phyloP scores from a whole-genome alignment of 2,329 filamentous ascomycete species.

The Zarea fungicola region DNA sequence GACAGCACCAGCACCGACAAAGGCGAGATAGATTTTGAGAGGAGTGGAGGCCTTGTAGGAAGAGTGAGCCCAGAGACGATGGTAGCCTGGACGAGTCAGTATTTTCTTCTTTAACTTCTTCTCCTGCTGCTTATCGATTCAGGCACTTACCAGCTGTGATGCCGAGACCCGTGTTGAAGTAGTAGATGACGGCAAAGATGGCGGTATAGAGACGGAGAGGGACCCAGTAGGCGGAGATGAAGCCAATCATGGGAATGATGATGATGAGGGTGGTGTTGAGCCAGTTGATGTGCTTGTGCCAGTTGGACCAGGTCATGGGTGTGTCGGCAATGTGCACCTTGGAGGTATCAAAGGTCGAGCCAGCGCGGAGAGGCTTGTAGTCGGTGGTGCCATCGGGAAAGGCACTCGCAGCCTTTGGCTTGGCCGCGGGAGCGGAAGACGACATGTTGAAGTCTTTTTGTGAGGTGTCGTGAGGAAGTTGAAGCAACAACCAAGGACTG shows the following conservation, averaged over 20 bases:
- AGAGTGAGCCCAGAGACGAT: conserved; percentile 81
- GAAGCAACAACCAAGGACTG: conserved; percentile 1
- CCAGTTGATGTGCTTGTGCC: conserved; percentile 93
- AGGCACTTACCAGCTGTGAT: conserved; percentile 66
- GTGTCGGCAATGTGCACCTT: conserved; percentile 84
- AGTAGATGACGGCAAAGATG: conserved; percentile 70
- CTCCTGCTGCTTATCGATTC: not conserved
- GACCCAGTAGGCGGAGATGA: conserved; percentile 72
- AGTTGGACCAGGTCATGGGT: conserved; percentile 75
- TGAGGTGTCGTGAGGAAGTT: not conserved
- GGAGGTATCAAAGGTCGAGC: conserved; percentile 45
- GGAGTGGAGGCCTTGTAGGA: conserved; percentile 74
- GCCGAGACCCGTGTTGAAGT: conserved; percentile 77
- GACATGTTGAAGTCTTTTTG: conserved; percentile 2
- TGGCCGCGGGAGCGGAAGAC: conserved; percentile 9
- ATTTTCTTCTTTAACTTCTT: not conserved
- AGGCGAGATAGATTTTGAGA: conserved; percentile 76
- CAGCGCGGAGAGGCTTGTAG: conserved; percentile 44
- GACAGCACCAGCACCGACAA: conserved; percentile 75
- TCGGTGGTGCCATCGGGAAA: conserved; percentile 51
- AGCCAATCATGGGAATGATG: conserved; percentile 67
- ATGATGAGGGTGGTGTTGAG: conserved; percentile 80
- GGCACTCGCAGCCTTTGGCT: conserved; percentile 34
- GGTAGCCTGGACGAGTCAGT: conserved; percentile 25
- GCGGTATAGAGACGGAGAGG: conserved; percentile 67